These are phyloP conservation scores for Boletus bicolor DNA, from an alignment of 768 basidiomycete genomes.

Conservation along the genomic window DNA sequence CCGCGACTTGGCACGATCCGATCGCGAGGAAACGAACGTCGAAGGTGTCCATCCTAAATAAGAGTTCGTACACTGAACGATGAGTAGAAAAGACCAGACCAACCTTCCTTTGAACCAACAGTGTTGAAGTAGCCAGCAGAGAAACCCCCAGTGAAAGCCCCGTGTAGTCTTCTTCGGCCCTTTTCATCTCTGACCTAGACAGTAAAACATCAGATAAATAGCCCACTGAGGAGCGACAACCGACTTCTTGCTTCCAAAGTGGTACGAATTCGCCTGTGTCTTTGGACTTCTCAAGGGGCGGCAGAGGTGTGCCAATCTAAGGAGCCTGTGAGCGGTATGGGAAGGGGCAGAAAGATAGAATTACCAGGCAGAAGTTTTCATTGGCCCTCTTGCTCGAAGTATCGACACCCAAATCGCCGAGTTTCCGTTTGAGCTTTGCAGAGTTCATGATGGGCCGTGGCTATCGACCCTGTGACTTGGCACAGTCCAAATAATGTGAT, in stretches of 20 bases:
- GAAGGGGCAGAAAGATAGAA: conserved; percentile 12
- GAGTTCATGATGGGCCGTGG: conserved; percentile 36
- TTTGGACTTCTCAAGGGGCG: conserved; percentile 89
- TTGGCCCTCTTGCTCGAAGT: conserved; percentile 65
- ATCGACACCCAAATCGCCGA: conserved; percentile 77
- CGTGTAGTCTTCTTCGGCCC: conserved; percentile 89
- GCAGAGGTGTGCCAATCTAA: conserved; percentile 92
- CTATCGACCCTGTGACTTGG: background rate
- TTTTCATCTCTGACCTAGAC: conserved; percentile 87
- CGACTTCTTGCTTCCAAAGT: conserved; percentile 95
- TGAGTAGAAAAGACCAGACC: conserved; percentile 7
- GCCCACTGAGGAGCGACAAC: conserved; percentile 24
- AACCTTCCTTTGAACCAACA: conserved; percentile 95
- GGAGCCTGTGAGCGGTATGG: background rate
- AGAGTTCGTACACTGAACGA: background rate
- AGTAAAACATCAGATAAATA: conserved; percentile 15
- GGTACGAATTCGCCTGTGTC: conserved; percentile 95
- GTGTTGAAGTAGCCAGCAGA: conserved; percentile 97
- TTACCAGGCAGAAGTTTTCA: conserved; percentile 83
- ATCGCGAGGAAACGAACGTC: conserved; percentile 87
- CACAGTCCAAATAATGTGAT: background rate
- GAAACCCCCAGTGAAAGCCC: conserved; percentile 98
- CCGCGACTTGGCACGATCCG: conserved; percentile 61
- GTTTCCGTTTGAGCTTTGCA: conserved; percentile 74
- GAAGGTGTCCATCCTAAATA: conserved; percentile 87